Base-by-base conservation (phyloP, 176 grass and related monocot species). In the Bolboschoenus planiculmis region DNA sequence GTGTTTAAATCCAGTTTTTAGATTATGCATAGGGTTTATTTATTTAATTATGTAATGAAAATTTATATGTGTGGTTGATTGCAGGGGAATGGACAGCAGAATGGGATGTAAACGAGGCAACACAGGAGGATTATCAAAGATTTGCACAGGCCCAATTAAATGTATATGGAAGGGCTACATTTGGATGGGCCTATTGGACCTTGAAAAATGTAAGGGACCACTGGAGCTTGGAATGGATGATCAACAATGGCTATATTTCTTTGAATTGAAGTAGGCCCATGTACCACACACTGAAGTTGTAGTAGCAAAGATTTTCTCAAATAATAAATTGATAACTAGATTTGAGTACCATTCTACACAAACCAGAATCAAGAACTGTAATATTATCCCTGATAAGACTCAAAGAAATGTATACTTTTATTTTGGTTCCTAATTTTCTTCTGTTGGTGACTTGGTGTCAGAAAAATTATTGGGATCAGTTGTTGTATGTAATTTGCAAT, bases 201-300 rank as follows among this genome's bases (percentile, higher is more conserved):
- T 54, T 90, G 36, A 91, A 93, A 74, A 86, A 91, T 54, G 80
- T 87, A 9, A 4, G 91, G 0, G 2, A 86, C 33, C 88, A 89
- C 56, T 93, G 93, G 93, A 96, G 81, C 35, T 81, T 91, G 71
- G 43, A 90, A 74, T 96, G 90, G 93, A 96, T 96, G 93, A 96
- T 96, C 14, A 47, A 62, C 4, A 92, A 96, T 23, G 90, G 88
- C 33, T 92, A 87, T 56, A 87, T 78, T 51, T 33, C n/a, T 72
- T 33, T 56, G 51, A 72, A 84, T 74, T 84, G 39, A 84, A 70
- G 8, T 29, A 31, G 72, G 26, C 44, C 13, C 44, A 31, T 75
- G 23, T 16, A 29, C 20, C 23, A 50, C 10, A 30, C 71, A 75
- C 1, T 15, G 7, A 42, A 68, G 42, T 48, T 29, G 70, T 2